Evolutionary conservation across 495 filamentous ascomycete species (phyloP), one percentile per base, ranked within the genome.

Genomic region (Cryomyces minteri): DNA sequence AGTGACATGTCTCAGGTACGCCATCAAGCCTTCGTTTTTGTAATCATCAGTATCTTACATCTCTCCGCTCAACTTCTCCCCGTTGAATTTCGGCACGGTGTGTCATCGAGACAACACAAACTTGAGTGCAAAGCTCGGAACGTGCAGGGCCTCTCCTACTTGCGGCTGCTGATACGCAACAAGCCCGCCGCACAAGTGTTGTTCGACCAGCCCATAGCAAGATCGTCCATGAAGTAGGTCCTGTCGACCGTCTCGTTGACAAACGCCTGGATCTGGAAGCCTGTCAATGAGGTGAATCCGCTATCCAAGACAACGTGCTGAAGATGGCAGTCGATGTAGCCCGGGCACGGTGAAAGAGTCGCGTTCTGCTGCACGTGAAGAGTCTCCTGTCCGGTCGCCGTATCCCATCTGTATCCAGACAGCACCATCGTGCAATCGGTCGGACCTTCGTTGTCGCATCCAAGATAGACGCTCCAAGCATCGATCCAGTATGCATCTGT

Each of bases 401-500:
- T 29, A 42, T 58, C 50, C 37, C 49, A 66, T 9, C 41, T 46
- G 43, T 63, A 67, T 5, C 62, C 67, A 10, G 54, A 57, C 43
- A 68, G 56, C 6, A 50, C 55, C 30, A 70, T 49, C 5, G 46
- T 45, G 53, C 67, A 70, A n/a, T 45, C 40, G 7, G 42, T 41
- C 8, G 60, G 53, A 12, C 64, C 64, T 12, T 39, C 45, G 47
- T 68, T 60, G 12, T 61, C 54, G 49, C 67, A 70, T 29, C 65
- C 65, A 29, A 70, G 48, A 38, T 52, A 63, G 6, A 54, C 59
- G 8, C 51, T 57, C 45, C 52, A 57, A 6, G 63, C 63, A 49
- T 67, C 54, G 50, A 70, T 63, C 63, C 64, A 67, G 53, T 63
- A 70, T 14, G 65, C 60, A 18, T 56, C 58, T 12, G 56, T 52